Conservation (phyloP, 23 red algal genomes). For the Pyropia haitanensis region DNA sequence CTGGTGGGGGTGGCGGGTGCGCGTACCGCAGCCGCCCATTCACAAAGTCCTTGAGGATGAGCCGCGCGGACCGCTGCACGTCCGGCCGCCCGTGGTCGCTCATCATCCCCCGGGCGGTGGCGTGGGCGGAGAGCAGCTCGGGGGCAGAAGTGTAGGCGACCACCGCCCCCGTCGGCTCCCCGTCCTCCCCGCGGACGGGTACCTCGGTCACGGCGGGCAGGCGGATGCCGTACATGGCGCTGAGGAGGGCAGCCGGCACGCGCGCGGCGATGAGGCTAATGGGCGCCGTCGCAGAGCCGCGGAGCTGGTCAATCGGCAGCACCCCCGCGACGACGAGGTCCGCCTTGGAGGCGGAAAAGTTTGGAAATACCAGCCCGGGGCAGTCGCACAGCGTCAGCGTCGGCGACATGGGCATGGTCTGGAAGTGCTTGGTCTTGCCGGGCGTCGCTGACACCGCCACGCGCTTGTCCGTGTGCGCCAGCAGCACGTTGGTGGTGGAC, state of each 20-base stretch:
- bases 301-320: constrained; percentile 79
- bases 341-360: constrained; percentile 60
- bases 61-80: constrained; percentile 54
- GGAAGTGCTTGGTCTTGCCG: constrained; percentile 97
- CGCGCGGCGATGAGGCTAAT: constrained; percentile 47
- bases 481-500: constrained; percentile 85
- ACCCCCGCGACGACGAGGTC: constrained; percentile 86
- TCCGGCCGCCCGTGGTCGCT: constrained; percentile 65
- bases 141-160: constrained; percentile 24
- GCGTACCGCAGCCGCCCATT: constrained; percentile 56
- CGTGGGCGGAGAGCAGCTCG: constrained; percentile 59
- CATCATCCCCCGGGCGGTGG: constrained; percentile 75
- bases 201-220: constrained; percentile 12
- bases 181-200: neutral
- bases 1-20: constrained; percentile 46
- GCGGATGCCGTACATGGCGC: constrained; percentile 56
- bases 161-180: neutral
- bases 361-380: constrained; percentile 96
- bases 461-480: constrained; percentile 53
- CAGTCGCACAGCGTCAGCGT: constrained; percentile 81
- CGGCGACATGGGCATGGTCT: constrained; percentile 55
- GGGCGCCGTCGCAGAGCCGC: constrained; percentile 43
- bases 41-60: constrained; percentile 92
- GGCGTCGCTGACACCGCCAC: constrained; percentile 85
- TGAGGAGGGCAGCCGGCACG: constrained; percentile 41